phyloP scores from a whole-genome alignment of 2,329 filamentous ascomycete genomes.

The Beauveria caledonica region DNA sequence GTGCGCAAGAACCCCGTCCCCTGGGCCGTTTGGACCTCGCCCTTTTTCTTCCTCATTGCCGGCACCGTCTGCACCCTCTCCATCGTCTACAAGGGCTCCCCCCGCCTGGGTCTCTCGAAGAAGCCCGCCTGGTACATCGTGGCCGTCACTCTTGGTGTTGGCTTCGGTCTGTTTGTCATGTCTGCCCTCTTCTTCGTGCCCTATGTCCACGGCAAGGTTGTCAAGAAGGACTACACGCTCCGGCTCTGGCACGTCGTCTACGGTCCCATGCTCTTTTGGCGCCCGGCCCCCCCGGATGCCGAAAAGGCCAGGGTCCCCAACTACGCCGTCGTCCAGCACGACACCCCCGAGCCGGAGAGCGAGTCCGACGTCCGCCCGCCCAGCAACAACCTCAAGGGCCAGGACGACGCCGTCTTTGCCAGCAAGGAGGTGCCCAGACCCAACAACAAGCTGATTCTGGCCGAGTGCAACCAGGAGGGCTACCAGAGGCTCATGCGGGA shows the following conservation, averaged over 20 bases:
- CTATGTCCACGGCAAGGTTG: slow-evolving; percentile 55
- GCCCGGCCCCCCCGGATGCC: slow-evolving; percentile 43
- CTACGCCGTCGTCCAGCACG: slow-evolving; percentile 68
- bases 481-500: slow-evolving; percentile 56
- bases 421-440: slow-evolving; percentile 25
- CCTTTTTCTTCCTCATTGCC: slow-evolving; percentile 70
- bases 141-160: slow-evolving; percentile 56
- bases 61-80: slow-evolving; percentile 67
- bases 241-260: slow-evolving; percentile 54
- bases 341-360: slow-evolving; percentile 31
- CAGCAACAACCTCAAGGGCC: slow-evolving; percentile 18
- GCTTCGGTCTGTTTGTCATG: slow-evolving; percentile 49
- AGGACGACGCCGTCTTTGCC: slow-evolving; percentile 22
- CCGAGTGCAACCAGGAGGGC: slow-evolving; percentile 39
- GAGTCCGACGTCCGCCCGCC: slow-evolving; percentile 10
- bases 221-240: slow-evolving; percentile 59
- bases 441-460: slow-evolving; percentile 33
- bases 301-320: slow-evolving; percentile 56
- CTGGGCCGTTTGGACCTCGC: slow-evolving; percentile 66
- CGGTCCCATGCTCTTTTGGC: slow-evolving; percentile 57
- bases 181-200: slow-evolving; percentile 66
- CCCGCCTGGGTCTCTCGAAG: slow-evolving; percentile 55
- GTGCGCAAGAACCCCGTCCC: slow-evolving; percentile 61
- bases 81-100: slow-evolving; percentile 75
- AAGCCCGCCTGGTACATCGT: slow-evolving; percentile 62